Percentiles rank a stretch among this genome's conserved stretches.
phyloP scores from a whole-genome alignment of 2,329 filamentous ascomycete species.

The Fusarium tuaranense region DNA sequence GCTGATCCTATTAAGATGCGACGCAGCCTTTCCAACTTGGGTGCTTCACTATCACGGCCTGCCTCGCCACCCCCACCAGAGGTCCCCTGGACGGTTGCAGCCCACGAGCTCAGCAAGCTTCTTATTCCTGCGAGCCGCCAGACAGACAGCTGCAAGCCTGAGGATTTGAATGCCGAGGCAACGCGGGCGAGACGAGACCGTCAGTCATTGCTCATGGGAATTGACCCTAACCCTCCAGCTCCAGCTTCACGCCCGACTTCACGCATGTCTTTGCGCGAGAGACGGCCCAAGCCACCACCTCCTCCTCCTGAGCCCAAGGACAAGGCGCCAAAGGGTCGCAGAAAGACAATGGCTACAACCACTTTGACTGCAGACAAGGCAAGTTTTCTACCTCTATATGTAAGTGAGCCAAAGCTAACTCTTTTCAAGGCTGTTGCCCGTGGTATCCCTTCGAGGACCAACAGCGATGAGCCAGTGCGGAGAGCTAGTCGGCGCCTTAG shows the following conservation, averaged over 20 bases:
- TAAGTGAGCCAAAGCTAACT: conserved; percentile 5
- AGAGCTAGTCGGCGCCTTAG: conserved; percentile 63
- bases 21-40: conserved; percentile 70
- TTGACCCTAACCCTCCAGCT: conserved; percentile 43
- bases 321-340: conserved; percentile 57
- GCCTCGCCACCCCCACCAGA: conserved; percentile 80
- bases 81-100: conserved; percentile 87
- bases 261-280: conserved; percentile 79
- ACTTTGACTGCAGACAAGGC: conserved; percentile 46
- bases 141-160: conserved; percentile 79
- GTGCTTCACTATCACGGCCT: conserved; percentile 53
- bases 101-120: conserved; percentile 83
- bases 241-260: conserved; percentile 59
- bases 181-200: conserved; percentile 73
- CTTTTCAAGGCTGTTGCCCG: conserved; percentile 49
- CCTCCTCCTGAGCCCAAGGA: conserved; percentile 61
- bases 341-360: conserved; percentile 69
- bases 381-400: not conserved
- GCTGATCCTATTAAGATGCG: conserved; percentile 75
- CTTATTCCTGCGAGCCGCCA: conserved; percentile 82
- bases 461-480: conserved; percentile 44
- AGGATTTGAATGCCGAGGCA: conserved; percentile 81
- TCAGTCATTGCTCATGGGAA: conserved; percentile 61
- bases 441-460: conserved; percentile 45
- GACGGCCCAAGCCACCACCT: conserved; percentile 70